phyloP scores from a whole-genome alignment of 768 basidiomycete genomes.

The Boletus pseudopeckii region DNA sequence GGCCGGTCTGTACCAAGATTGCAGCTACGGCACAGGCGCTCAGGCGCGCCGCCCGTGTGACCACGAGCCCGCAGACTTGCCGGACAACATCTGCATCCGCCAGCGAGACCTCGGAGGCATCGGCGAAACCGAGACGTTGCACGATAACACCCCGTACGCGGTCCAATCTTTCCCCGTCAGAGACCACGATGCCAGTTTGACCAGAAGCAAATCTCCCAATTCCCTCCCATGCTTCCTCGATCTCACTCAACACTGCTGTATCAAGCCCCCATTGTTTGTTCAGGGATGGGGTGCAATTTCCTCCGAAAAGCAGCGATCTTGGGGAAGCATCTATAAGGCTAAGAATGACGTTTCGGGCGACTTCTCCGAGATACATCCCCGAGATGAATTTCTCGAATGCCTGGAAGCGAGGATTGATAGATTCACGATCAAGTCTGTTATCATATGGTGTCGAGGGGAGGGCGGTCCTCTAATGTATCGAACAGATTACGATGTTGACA shows the following conservation, averaged over 20 bases:
- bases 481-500: background rate
- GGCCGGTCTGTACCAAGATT: conserved; percentile 76
- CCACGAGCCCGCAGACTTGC: conserved; percentile 77
- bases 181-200: conserved; percentile 6
- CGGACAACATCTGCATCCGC: conserved; percentile 74
- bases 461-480: conserved; percentile 57
- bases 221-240: conserved; percentile 74
- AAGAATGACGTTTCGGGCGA: conserved; percentile 80
- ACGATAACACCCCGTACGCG: conserved; percentile 60
- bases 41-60: conserved; percentile 74
- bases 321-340: conserved; percentile 78
- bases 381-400: conserved; percentile 98
- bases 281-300: conserved; percentile 64
- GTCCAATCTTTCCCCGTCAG: conserved; percentile 39
- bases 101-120: conserved; percentile 48
- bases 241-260: conserved; percentile 84
- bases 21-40: conserved; percentile 88
- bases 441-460: conserved; percentile 90
- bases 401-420: conserved; percentile 90
- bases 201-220: conserved; percentile 30
- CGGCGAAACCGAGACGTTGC: conserved; percentile 55
- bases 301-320: conserved; percentile 71
- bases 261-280: conserved; percentile 96
- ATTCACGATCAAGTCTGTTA: conserved; percentile 86
- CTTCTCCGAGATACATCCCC: conserved; percentile 98